phyloP scores from a whole-genome alignment of 129 eudicot species.

The Sambucus nigra region DNA sequence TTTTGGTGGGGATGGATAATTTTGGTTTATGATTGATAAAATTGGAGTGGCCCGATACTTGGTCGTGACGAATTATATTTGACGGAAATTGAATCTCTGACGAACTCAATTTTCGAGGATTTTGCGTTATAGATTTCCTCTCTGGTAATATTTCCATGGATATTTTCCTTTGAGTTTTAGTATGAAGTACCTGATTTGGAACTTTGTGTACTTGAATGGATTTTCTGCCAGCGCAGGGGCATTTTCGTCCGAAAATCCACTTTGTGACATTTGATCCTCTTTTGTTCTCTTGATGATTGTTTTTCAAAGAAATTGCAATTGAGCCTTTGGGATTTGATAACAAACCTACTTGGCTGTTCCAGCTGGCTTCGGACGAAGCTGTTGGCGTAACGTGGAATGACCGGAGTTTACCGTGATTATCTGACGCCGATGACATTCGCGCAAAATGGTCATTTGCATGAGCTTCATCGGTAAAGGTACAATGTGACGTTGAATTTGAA shows the following conservation, averaged over 20 bases:
- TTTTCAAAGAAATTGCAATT: conserved; percentile 16
- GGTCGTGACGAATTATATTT: no score
- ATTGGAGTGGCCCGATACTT: no score
- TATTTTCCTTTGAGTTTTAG: no score
- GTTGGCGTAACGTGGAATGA: conserved; percentile 57
- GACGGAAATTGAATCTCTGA: no score
- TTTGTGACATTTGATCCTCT: conserved; percentile 10
- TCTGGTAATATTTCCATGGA: no score
- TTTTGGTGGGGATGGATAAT: no score
- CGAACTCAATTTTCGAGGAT: no score
- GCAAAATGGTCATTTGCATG: conserved; percentile 5
- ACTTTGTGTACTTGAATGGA: conserved; percentile 27
- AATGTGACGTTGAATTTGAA: not conserved
- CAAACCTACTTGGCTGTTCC: conserved; percentile 62
- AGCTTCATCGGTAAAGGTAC: not conserved
- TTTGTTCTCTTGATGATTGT: not conserved
- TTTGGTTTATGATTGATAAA: no score
- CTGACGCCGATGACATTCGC: conserved; percentile 38
- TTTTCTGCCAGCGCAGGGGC: conserved; percentile 43
- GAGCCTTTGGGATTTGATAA: conserved; percentile 37
- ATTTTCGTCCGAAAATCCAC: conserved; percentile 33
- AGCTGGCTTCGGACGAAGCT: conserved; percentile 57
- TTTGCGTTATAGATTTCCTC: no score
- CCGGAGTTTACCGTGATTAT: conserved; percentile 14
- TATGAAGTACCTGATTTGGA: no score